Evolutionary conservation across 805 yeast genomes (phyloP).

Genomic region (Candida corydali): DNA sequence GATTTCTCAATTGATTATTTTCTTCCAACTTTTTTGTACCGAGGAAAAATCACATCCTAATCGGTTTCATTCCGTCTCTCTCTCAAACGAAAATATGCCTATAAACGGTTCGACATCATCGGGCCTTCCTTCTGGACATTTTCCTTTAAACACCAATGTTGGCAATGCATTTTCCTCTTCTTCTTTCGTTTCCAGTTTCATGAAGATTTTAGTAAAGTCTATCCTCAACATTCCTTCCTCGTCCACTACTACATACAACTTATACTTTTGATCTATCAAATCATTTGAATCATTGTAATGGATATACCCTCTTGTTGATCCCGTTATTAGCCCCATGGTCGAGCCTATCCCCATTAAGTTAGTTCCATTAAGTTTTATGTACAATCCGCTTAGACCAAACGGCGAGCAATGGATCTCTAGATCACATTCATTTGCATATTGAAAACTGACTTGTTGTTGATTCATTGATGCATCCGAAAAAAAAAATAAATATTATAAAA

Average conservation of each 20-base stretch:
- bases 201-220: conserved; percentile 47
- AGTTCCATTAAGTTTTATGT: conserved; percentile 44
- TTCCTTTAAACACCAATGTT: conserved; percentile 46
- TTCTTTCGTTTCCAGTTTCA: neutral
- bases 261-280: conserved; percentile 43
- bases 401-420: conserved; percentile 55
- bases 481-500: too few species aligned
- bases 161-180: conserved; percentile 40
- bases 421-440: conserved; percentile 48
- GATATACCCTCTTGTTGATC: conserved; percentile 44
- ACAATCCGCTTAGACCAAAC: conserved; percentile 50
- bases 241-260: conserved; percentile 46
- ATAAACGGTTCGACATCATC: conserved; percentile 51
- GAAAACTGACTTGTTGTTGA: conserved; percentile 23
- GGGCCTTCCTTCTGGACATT: conserved; percentile 50
- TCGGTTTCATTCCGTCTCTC: conserved; percentile 16
- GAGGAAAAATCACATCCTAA: neutral
- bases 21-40: neutral
- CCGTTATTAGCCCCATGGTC: conserved; percentile 54
- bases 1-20: neutral
- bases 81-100: conserved; percentile 51
- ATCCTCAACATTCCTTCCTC: conserved; percentile 44
- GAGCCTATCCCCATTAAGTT: conserved; percentile 53
- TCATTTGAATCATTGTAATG: conserved; percentile 48
- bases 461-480: neutral